These are phyloP conservation scores for Odontarrhena argentea DNA, from an alignment of 345 rosid species.

Conservation along the genomic window DNA sequence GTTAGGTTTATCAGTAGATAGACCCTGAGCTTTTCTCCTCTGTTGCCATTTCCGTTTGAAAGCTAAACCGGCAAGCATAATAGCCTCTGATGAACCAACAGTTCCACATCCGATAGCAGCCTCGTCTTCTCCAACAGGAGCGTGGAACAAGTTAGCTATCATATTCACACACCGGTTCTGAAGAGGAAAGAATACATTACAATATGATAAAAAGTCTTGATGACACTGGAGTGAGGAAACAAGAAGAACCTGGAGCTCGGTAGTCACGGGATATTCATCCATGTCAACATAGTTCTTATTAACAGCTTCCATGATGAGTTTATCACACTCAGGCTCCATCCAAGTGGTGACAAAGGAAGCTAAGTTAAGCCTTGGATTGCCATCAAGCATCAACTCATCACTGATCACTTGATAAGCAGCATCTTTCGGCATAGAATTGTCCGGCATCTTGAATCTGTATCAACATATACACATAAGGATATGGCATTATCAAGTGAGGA, in stretches of 20 bases:
- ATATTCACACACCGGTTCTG: constrained; percentile 86
- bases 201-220: background rate
- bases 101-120: constrained; percentile 76
- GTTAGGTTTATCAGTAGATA: constrained; percentile 67
- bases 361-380: constrained; percentile 73
- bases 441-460: constrained; percentile 65
- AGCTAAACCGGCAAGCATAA: constrained; percentile 84
- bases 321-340: constrained; percentile 89
- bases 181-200: background rate
- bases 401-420: constrained; percentile 75
- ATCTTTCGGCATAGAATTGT: constrained; percentile 67
- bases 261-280: constrained; percentile 85
- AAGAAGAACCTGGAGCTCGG: constrained; percentile 67
- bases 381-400: constrained; percentile 84
- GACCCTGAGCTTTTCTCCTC: constrained; percentile 52
- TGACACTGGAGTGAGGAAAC: background rate
- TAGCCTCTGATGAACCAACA: constrained; percentile 78
- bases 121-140: constrained; percentile 63
- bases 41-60: constrained; percentile 78
- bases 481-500: background rate
- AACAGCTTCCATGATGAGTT: constrained; percentile 66
- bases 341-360: constrained; percentile 84
- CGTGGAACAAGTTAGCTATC: constrained; percentile 73
- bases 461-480: background rate
- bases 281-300: constrained; percentile 83